Base-by-base conservation (phyloP, 2,329 filamentous ascomycete species). In the Septoria linicola region DNA sequence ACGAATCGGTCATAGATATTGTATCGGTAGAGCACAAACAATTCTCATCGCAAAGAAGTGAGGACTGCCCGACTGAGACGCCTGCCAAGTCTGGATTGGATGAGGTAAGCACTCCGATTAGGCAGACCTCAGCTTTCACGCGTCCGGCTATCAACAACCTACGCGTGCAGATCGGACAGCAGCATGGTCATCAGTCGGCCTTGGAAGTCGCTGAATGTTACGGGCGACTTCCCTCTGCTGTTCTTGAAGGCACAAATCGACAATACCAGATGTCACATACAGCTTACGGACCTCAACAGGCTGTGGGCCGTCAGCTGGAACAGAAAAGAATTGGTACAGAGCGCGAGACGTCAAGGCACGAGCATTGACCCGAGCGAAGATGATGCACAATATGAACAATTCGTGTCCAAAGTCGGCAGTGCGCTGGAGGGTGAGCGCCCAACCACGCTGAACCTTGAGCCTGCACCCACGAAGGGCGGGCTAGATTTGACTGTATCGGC, bases 311-410 rank as follows among this genome's bases (percentile, higher is more conserved):
- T 91, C 69, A 75, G 68, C 7, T 70, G 90, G 17, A 78, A 82
- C 49, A 74, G 81, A 17, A 75, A 73, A n/a, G 76, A 73, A 8
- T 85, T 92, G 50, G 77, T 83, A 49, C 72, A 76, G 53, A 80
- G 85, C 53, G 85, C 82, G 23, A 74, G 80, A 49, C 71, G 78
- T 19, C 77, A 84, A 59, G 78, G 82, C 60, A 87, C 84, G 13
- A 83, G 80, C 54, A 89, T 92, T 54, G 87, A 92, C 64, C 83
- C 88, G 1, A 83, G 79, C 64, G 83, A 86, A 58, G 84, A 85
- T 53, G 73, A 76, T 0, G 79, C 82, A 43, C 87, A 92, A 62
- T 81, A 88, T 70, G 66, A 71, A 20, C 82, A 83, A 43, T 81
- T 92, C 44, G 72, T 91, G 11, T 75, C 80, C 17, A 84, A 85